phyloP scores from a whole-genome alignment of 169 alveolate species.

The Eimeria praecox region DNA sequence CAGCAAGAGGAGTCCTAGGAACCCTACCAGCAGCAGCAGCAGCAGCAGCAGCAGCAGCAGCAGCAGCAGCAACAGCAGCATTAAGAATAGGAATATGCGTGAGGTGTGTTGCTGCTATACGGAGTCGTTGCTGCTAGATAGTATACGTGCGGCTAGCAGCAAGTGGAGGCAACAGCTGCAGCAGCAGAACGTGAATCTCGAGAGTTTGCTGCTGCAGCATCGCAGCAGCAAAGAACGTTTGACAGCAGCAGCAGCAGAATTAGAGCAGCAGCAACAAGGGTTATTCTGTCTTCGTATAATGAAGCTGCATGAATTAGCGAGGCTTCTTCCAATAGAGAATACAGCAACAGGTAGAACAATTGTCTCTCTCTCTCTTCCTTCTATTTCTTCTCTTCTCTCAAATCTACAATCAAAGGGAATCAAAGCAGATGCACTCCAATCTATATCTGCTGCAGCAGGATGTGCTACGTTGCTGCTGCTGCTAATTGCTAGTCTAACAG shows the following conservation, averaged over 20 bases:
- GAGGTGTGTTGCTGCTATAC: background rate
- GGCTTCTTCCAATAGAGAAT: conserved; percentile 45
- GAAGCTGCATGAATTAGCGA: conserved; percentile 52
- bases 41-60: background rate
- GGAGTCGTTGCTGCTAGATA: conserved; percentile 23
- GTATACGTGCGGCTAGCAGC: background rate
- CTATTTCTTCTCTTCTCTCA: background rate
- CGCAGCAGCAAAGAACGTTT: conserved; percentile 50
- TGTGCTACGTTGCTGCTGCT: conserved; percentile 50
- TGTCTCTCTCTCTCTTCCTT: conserved; percentile 18
- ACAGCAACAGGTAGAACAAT: conserved; percentile 28
- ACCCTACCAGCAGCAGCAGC: background rate
- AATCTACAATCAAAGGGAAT: background rate
- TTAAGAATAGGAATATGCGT: background rate
- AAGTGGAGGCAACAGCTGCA: conserved; percentile 5
- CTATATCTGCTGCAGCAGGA: conserved; percentile 42
- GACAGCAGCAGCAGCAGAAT: conserved; percentile 61
- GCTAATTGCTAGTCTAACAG: conserved; percentile 45
- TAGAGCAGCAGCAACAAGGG: conserved; percentile 67
- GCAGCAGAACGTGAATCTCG: background rate
- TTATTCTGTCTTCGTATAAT: conserved; percentile 4
- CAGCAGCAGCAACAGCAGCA: conserved; percentile 40
- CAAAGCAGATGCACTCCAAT: background rate
- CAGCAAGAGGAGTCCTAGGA: background rate
- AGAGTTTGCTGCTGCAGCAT: conserved; percentile 62